phyloP scores from a whole-genome alignment of 768 basidiomycete genomes.

The Auriscalpium vulgare region DNA sequence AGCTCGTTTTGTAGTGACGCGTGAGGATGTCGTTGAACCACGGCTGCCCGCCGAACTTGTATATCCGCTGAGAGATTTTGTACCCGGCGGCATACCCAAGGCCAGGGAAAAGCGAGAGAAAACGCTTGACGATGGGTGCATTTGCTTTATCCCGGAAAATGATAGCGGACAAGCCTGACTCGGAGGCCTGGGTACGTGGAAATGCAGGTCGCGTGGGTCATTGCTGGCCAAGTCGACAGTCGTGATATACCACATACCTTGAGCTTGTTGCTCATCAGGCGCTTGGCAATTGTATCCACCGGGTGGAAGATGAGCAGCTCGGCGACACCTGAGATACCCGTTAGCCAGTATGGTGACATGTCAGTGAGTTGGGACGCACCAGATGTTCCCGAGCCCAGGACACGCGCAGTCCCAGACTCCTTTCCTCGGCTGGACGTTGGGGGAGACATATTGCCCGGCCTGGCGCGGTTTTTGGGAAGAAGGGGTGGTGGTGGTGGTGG shows the following conservation, averaged over 20 bases:
- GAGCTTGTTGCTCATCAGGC: slow-evolving; percentile 94
- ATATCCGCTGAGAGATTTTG: slow-evolving; percentile 88
- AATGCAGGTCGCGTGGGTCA: not conserved
- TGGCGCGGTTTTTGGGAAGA: too few relatives aligned
- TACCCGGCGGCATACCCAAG: slow-evolving; percentile 98
- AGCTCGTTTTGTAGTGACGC: slow-evolving; percentile 71
- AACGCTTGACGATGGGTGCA: slow-evolving; percentile 56
- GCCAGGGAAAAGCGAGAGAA: slow-evolving; percentile 94
- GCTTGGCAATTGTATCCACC: slow-evolving; percentile 96
- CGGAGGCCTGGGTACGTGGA: slow-evolving; percentile 42
- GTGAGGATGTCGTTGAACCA: slow-evolving; percentile 92
- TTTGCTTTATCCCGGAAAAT: slow-evolving; percentile 82
- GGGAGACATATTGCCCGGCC: slow-evolving; percentile 36
- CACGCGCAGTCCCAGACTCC: slow-evolving; percentile 84
- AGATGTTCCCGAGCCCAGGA: slow-evolving; percentile 88
- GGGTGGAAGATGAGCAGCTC: slow-evolving; percentile 95
- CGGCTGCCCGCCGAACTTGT: slow-evolving; percentile 98
- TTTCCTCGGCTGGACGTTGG: slow-evolving; percentile 39
- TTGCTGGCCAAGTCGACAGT: not conserved
- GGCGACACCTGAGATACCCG: slow-evolving; percentile 60
- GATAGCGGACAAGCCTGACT: slow-evolving; percentile 58
- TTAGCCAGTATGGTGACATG: not conserved
- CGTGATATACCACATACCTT: slow-evolving; percentile 39
- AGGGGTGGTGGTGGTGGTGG: too few relatives aligned
- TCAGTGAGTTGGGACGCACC: slow-evolving; percentile 40